These are phyloP conservation scores for Pleurotus sapidus DNA, from an alignment of 768 basidiomycete species.

Conservation along the genomic window DNA sequence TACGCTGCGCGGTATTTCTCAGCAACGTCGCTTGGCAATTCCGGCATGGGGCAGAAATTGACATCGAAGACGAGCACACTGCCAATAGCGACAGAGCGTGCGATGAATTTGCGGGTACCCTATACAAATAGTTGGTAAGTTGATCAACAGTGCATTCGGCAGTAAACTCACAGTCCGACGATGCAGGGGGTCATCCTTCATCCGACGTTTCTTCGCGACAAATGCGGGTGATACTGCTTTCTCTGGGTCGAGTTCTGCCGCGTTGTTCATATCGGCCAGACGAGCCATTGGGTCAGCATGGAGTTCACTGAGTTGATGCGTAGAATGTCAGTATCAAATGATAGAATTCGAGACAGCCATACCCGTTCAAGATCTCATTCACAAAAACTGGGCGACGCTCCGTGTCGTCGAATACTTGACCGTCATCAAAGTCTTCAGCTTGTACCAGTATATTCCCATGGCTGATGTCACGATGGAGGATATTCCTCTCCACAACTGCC, in stretches of 20 bases:
- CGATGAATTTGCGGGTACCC: slow-evolving; percentile 2
- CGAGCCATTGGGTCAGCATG: too few species aligned
- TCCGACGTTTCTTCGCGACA: not conserved
- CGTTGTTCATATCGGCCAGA: too few species aligned
- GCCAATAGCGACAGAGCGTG: slow-evolving; percentile 6
- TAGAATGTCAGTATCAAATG: not conserved
- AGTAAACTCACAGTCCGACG: not conserved
- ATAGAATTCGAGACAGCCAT: not conserved
- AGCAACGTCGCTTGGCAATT: not conserved
- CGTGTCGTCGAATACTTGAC: not conserved
- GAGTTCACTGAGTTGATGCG: too few species aligned
- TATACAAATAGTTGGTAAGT: not conserved
- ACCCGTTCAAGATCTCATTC: not conserved
- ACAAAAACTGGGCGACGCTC: not conserved
- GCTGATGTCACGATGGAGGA: slow-evolving; percentile 5
- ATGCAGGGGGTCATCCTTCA: not conserved
- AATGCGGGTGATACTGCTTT: too few species aligned
- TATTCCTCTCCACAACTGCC: not conserved
- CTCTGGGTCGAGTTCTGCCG: too few species aligned
- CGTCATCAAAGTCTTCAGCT: not conserved
- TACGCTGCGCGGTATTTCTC: not conserved
- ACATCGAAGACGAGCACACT: not conserved
- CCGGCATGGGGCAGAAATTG: not conserved
- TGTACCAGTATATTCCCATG: not conserved
- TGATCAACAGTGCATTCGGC: too few species aligned